Evolutionary conservation across 2,329 filamentous ascomycete genomes (phyloP).

Genomic region (Coniochaeta sp.): DNA sequence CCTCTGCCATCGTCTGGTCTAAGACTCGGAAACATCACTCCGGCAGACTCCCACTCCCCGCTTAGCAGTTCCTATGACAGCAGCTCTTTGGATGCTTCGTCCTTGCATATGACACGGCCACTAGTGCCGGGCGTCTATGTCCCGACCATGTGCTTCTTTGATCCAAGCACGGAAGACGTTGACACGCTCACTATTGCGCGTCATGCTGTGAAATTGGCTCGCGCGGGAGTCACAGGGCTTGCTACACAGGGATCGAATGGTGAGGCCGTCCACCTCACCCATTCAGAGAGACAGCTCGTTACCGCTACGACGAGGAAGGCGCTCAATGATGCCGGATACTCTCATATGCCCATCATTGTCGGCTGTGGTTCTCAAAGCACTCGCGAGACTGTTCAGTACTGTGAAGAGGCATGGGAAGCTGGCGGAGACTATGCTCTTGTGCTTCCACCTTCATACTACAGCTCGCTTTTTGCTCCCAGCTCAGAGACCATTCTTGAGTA

Average conservation of each 20-base stretch:
- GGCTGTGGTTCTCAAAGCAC: conserved; percentile 69
- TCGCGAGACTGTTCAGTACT: conserved; percentile 62
- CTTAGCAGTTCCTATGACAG: conserved; percentile 35
- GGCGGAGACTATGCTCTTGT: conserved; percentile 72
- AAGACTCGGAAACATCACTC: conserved; percentile 17
- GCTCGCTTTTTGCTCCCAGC: conserved; percentile 53
- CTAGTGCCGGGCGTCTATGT: conserved; percentile 56
- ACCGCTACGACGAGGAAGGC: conserved; percentile 63
- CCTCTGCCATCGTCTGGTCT: conserved; percentile 23
- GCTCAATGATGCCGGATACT: conserved; percentile 58
- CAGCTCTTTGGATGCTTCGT: conserved; percentile 21
- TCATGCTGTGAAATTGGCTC: conserved; percentile 62
- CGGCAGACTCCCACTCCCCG: conserved; percentile 24
- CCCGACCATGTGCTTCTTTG: conserved; percentile 68
- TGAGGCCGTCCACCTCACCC: conserved; percentile 71
- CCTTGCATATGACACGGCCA: conserved; percentile 25
- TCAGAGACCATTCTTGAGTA: conserved; percentile 56
- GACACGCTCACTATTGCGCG: conserved; percentile 53
- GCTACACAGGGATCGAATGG: conserved; percentile 77
- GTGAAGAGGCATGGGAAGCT: conserved; percentile 57
- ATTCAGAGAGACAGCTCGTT: conserved; percentile 60
- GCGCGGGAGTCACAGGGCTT: conserved; percentile 64
- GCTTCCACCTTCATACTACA: conserved; percentile 71
- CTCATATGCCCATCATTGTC: conserved; percentile 63
- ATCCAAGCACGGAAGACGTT: conserved; percentile 55